These are phyloP conservation scores for Solanum ossicruentum DNA, from an alignment of 257 asterid species.

Conservation along the genomic window DNA sequence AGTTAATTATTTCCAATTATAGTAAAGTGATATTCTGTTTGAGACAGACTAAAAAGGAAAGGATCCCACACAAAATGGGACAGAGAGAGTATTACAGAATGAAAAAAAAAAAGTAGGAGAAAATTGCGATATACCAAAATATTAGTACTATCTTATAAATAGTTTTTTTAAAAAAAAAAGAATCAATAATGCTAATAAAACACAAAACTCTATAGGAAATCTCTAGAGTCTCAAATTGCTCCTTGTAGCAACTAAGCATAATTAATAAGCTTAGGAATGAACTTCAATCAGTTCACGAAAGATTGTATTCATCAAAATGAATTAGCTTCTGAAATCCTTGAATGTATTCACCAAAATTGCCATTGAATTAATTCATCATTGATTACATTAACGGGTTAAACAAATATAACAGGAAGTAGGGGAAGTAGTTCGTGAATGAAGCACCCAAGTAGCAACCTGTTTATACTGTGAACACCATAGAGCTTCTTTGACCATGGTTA, in stretches of 20 bases:
- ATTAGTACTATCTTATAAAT: not conserved
- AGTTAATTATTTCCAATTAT: too few relatives aligned
- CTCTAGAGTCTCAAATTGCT: not conserved
- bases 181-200: not conserved
- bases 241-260: not conserved
- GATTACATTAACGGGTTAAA: not conserved
- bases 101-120: not conserved
- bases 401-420: not conserved
- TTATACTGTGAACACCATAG: not conserved
- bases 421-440: not conserved
- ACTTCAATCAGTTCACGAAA: not conserved
- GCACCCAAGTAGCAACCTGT: not conserved
- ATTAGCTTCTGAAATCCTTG: not conserved
- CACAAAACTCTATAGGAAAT: not conserved
- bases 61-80: too few relatives aligned
- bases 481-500: not conserved
- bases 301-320: not conserved
- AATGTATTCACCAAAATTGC: not conserved
- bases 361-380: not conserved
- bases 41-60: too few relatives aligned
- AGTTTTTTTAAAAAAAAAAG: not conserved
- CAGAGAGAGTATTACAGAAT: not conserved
- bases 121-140: not conserved
- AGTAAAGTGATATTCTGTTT: too few relatives aligned
- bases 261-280: not conserved